These are phyloP conservation scores for Aspergillus panamensis DNA, from an alignment of 495 filamentous ascomycete genomes.

Conservation along the genomic window DNA sequence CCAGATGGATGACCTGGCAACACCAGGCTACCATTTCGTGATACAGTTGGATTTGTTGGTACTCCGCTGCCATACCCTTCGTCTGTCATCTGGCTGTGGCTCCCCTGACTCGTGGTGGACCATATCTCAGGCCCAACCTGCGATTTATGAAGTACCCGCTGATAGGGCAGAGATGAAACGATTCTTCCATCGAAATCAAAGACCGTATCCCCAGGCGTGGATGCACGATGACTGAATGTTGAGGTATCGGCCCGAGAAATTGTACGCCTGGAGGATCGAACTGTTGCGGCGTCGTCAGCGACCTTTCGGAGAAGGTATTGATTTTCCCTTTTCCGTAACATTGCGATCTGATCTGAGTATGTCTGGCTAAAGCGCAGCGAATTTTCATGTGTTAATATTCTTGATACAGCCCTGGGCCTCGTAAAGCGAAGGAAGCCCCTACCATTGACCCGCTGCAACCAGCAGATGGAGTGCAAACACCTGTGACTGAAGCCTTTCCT, in stretches of 20 bases:
- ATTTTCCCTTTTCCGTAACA: conserved; percentile 35
- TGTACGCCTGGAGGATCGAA: conserved; percentile 31
- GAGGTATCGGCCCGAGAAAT: conserved; percentile 26
- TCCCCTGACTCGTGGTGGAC: conserved; percentile 3
- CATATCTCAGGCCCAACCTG: conserved; percentile 14
- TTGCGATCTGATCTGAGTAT: conserved; percentile 32
- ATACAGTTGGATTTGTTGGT: conserved; percentile 10
- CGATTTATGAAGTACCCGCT: conserved; percentile 22
- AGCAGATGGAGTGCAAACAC: conserved; percentile 43
- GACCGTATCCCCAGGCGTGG: conserved; percentile 27
- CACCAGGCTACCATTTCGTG: conserved; percentile 13
- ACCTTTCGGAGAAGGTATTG: conserved; percentile 40
- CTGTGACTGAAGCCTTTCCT: conserved; percentile 39
- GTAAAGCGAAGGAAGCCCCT: conserved; percentile 8
- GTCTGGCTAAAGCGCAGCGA: conserved; percentile 24
- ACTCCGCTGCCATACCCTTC: conserved; percentile 25
- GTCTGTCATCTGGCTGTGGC: conserved; percentile 21
- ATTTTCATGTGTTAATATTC: background rate
- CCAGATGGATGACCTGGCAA: conserved; percentile 26
- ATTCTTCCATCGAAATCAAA: conserved; percentile 37
- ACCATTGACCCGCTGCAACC: conserved; percentile 46
- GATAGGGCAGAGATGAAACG: conserved; percentile 30
- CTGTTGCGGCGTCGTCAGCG: conserved; percentile 39
- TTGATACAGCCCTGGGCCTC: background rate
- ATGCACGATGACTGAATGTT: conserved; percentile 31